These are phyloP conservation scores for Coemansia sp. DNA, from an alignment of 192 early-diverging fungal species.

Conservation along the genomic window DNA sequence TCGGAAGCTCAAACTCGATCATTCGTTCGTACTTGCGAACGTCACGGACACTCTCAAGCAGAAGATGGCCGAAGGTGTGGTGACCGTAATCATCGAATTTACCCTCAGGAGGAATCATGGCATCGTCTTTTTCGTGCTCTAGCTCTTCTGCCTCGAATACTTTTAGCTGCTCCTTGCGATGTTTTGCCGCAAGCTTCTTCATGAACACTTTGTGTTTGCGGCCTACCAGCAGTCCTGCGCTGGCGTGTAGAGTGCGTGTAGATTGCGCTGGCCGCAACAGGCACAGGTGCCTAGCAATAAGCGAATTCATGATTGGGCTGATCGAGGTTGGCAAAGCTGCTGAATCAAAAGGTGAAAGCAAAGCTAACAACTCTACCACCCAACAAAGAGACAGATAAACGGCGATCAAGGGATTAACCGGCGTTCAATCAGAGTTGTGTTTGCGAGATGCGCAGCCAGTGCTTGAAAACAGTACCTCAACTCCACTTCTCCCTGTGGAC, in stretches of 20 bases:
- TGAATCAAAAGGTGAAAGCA: no score
- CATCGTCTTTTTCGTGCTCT: constrained; percentile 16
- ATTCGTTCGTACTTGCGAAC: constrained; percentile 48
- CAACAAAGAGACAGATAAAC: no score
- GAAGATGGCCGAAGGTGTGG: constrained; percentile 39
- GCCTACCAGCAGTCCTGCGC: constrained; percentile 21
- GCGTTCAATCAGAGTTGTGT: no score
- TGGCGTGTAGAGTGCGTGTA: constrained; percentile 24
- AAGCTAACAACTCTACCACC: no score
- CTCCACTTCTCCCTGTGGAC: no score
- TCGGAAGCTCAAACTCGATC: constrained; percentile 47
- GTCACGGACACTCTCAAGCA: constrained; percentile 45
- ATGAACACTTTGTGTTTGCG: constrained; percentile 30
- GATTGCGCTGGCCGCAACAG: constrained; percentile 4
- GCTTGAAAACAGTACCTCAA: no score
- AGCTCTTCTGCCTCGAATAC: constrained; percentile 41
- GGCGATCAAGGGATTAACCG: no score
- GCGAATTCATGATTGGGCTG: constrained; percentile 10
- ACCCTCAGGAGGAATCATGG: constrained; percentile 13
- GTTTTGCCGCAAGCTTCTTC: constrained; percentile 9
- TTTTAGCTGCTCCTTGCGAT: constrained; percentile 33
- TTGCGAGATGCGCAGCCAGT: no score
- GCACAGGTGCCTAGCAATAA: constrained; percentile 12
- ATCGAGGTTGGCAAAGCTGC: neutral
- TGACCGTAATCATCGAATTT: constrained; percentile 32